Base-by-base conservation (phyloP, 306 rosid species). In the Purshia tridentata region DNA sequence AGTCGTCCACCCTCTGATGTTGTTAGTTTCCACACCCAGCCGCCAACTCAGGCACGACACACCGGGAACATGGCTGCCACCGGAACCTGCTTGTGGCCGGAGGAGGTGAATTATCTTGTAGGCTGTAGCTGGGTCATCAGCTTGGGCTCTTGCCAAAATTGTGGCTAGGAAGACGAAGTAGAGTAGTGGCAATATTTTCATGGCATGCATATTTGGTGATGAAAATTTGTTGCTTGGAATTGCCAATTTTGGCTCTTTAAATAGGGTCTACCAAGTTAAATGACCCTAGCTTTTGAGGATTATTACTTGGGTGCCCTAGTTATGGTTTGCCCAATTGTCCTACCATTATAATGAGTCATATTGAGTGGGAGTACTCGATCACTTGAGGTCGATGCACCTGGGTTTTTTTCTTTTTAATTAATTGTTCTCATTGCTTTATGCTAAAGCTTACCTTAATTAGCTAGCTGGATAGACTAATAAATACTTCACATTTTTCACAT, bases 21-120 rank as follows among this genome's bases (percentile, higher is more conserved):
- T 90, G 80, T 77, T 81, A 5, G 85, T 73, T 74, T 90, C 96
- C 23, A 80, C 88, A 2, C 68, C 92, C n/a, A 90, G 73, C 18
- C 89, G 76, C 92, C 92, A 90, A 72, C 91, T 90, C 6, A 51
- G 59, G 51, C 96, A 90, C 2, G 78, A 74, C 1, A 82, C 5
- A 0, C 76, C 79, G 0, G 48, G 42, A 42, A 82, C 12, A 13
- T 14, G 23, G 63, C 47, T 13, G 5, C 85, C 89, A 5, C 80
- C 73, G 0, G 50, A 9, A 0, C 81, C 88, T 0, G 81, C 4
- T 48, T 74, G 63, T 46, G 81, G 70, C 7, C 54, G 62, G 23
- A 90, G 89, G 46, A 82, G 85, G 78, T 72, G 76, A 13, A 77
- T 79, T 8, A 44, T 1, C 4, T 77, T 9, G 85, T 76, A 42